Evolutionary conservation across 805 yeast genomes (phyloP).

Genomic region (Lipomyces anomalus): DNA sequence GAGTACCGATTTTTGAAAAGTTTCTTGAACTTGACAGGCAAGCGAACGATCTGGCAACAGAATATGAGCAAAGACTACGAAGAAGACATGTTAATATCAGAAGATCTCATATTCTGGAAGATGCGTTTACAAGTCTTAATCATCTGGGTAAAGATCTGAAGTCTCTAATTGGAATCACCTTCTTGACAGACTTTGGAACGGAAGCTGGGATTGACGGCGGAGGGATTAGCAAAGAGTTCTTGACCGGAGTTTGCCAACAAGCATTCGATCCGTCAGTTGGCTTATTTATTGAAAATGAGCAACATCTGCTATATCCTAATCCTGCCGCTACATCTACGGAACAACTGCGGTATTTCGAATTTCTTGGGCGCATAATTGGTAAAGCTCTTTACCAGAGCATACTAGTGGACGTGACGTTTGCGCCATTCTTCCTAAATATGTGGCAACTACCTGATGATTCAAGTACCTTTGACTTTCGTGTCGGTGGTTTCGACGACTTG

Average conservation of each 20-base stretch:
- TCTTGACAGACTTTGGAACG: constrained; percentile 64
- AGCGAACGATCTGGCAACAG: constrained; percentile 19
- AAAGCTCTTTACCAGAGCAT: constrained; percentile 83
- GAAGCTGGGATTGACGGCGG: constrained; percentile 98
- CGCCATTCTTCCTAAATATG: constrained; percentile 75
- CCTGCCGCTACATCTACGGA: constrained; percentile 38
- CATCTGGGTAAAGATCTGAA: constrained; percentile 54
- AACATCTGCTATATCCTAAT: constrained; percentile 70
- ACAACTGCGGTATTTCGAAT: constrained; percentile 40
- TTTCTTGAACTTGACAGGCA: constrained; percentile 53
- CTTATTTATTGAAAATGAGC: constrained; percentile 42
- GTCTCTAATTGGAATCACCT: constrained; percentile 54
- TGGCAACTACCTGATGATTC: too few relatives aligned
- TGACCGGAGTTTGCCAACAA: constrained; percentile 64
- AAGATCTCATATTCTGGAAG: constrained; percentile 66
- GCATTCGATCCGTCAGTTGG: constrained; percentile 48
- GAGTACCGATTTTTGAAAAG: constrained; percentile 68
- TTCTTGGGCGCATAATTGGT: constrained; percentile 79
- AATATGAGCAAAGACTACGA: constrained; percentile 17
- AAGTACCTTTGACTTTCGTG: background rate
- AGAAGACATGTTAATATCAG: constrained; percentile 48
- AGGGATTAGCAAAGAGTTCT: constrained; percentile 85
- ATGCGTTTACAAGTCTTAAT: constrained; percentile 60
- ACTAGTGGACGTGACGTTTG: constrained; percentile 74
- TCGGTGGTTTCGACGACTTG: constrained; percentile 60